A percentile compares a stretch with the other conserved stretches of the same genome.
Evolutionary conservation across 129 eudicot genomes (phyloP).

Genomic region (Artemisia annua): DNA sequence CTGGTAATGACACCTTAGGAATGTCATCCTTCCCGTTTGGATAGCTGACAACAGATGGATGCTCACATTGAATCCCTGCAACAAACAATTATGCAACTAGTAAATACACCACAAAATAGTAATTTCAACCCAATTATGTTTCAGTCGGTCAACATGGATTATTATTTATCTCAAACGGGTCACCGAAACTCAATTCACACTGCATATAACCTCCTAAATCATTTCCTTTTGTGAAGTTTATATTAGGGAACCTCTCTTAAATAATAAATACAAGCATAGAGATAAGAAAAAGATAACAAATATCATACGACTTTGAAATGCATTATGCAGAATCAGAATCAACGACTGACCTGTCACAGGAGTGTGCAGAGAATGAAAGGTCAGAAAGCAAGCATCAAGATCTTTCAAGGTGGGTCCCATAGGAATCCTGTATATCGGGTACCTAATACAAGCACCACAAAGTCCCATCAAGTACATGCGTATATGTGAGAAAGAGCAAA

Average conservation of each 20-base stretch:
- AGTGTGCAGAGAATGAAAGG: slow-evolving; percentile 83
- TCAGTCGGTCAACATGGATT: not conserved
- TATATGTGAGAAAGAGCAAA: not conserved
- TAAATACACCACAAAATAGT: not conserved
- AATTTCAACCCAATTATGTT: not conserved
- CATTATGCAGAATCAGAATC: slow-evolving; percentile 1
- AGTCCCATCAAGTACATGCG: not conserved
- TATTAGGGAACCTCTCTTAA: no score
- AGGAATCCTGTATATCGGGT: slow-evolving; percentile 91
- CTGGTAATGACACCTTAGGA: slow-evolving; percentile 69
- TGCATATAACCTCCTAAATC: not conserved
- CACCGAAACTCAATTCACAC: not conserved
- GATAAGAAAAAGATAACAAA: not conserved
- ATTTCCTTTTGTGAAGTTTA: not conserved
- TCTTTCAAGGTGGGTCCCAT: slow-evolving; percentile 84
- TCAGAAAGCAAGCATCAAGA: slow-evolving; percentile 94
- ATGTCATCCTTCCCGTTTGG: slow-evolving; percentile 53
- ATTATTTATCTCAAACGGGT: not conserved
- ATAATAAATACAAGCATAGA: not conserved
- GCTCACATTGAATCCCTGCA: slow-evolving; percentile 53
- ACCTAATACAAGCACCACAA: slow-evolving; percentile 48
- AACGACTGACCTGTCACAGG: slow-evolving; percentile 51
- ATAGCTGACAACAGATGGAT: slow-evolving; percentile 41
- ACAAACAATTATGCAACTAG: not conserved
- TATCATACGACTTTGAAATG: not conserved